A percentile compares a stretch with the other conserved stretches of the same genome.
These are phyloP conservation scores for Lachnellula subtilissima DNA, from an alignment of 2,329 filamentous ascomycete genomes.

Conservation along the genomic window DNA sequence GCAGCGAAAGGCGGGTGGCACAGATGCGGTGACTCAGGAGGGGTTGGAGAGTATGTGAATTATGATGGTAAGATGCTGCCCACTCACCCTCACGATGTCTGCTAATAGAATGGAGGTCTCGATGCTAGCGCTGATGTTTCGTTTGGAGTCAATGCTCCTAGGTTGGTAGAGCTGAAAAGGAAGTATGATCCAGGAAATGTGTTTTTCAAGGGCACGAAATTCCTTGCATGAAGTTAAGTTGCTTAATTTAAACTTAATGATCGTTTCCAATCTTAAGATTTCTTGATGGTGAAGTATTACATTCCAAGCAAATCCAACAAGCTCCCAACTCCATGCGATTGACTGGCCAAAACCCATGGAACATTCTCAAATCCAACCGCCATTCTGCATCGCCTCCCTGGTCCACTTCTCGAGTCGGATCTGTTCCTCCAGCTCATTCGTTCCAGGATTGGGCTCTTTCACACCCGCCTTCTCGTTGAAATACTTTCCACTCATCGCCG, in stretches of 20 bases:
- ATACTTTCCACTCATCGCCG: constrained; percentile 16
- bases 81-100: background rate
- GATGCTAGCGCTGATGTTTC: constrained; percentile 19
- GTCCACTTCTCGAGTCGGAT: constrained; percentile 16
- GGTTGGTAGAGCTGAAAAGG: constrained; percentile 39
- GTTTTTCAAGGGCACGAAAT: constrained; percentile 33
- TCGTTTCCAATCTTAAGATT: too few relatives aligned
- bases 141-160: constrained; percentile 40
- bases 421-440: constrained; percentile 4
- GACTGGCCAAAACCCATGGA: background rate
- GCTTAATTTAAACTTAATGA: background rate
- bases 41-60: constrained; percentile 22
- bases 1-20: background rate
- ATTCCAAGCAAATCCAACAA: too few relatives aligned
- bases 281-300: too few relatives aligned
- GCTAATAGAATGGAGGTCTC: constrained; percentile 12
- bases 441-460: constrained; percentile 4
- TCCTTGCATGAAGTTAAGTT: background rate
- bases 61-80: constrained; percentile 16
- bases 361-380: constrained; percentile 9
- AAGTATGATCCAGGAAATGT: constrained; percentile 43
- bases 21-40: constrained; percentile 5
- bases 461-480: constrained; percentile 9
- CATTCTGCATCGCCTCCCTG: constrained; percentile 10
- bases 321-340: background rate